Percentiles rank a stretch among this genome's conserved stretches.
phyloP scores from a whole-genome alignment of 2,329 filamentous ascomycete genomes.

The Alternaria alternata region DNA sequence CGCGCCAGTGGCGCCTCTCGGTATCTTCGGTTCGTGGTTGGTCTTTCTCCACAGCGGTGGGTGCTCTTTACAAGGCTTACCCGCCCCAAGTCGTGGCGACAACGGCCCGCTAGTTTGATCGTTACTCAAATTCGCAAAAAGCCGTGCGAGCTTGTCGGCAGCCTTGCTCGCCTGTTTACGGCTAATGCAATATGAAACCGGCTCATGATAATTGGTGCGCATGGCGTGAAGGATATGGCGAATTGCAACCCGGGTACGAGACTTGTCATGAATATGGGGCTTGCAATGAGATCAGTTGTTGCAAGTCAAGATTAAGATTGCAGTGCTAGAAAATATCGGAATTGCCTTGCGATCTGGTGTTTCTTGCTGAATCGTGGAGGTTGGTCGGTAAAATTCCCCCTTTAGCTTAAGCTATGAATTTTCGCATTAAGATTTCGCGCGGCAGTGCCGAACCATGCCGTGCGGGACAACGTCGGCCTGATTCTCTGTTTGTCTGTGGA shows the following conservation, averaged over 20 bases:
- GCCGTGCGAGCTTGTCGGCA: slow-evolving; percentile 22
- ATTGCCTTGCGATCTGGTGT: not conserved
- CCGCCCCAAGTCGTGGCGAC: slow-evolving; percentile 28
- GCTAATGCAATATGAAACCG: slow-evolving; percentile 15
- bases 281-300: not conserved
- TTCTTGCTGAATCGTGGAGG: slow-evolving; percentile 1
- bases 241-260: not conserved
- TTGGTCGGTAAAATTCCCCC: slow-evolving; percentile 2
- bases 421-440: not conserved
- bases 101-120: slow-evolving; percentile 36
- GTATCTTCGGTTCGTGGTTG: slow-evolving; percentile 12
- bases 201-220: slow-evolving; percentile 8
- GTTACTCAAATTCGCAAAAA: slow-evolving; percentile 16
- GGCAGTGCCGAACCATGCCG: slow-evolving; percentile 15
- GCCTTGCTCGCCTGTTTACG: slow-evolving; percentile 21
- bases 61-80: slow-evolving; percentile 29
- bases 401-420: not conserved
- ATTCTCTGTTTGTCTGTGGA: slow-evolving; percentile 1
- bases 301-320: slow-evolving; percentile 8
- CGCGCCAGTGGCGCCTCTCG: slow-evolving; percentile 15
- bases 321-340: not conserved
- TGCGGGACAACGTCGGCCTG: slow-evolving; percentile 8
- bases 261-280: not conserved
- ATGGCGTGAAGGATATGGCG: slow-evolving; percentile 10
- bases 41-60: slow-evolving; percentile 11